These are phyloP conservation scores for Porpolomopsis calyptriformis DNA, from an alignment of 768 basidiomycete genomes.

Conservation along the genomic window DNA sequence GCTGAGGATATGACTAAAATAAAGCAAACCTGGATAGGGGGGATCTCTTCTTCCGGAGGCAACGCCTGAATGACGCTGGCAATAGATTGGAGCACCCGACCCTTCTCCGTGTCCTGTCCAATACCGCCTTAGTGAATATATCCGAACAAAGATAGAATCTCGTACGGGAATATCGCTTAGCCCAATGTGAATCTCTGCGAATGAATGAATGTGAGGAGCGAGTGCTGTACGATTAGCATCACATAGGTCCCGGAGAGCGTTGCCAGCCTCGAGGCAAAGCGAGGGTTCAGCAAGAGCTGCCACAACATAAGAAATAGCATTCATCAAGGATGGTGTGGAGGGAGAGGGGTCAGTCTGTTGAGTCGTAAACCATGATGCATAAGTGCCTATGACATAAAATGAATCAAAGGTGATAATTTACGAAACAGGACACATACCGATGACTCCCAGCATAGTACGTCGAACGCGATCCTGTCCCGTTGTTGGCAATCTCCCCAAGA, in stretches of 20 bases:
- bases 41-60: slow-evolving; percentile 65
- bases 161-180: slow-evolving; percentile 65
- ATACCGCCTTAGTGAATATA: background rate
- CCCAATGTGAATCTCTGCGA: slow-evolving; percentile 73
- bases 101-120: slow-evolving; percentile 68
- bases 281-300: slow-evolving; percentile 55
- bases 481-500: slow-evolving; percentile 60
- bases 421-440: slow-evolving; percentile 39
- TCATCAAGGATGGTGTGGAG: slow-evolving; percentile 42
- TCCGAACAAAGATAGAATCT: slow-evolving; percentile 4
- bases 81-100: slow-evolving; percentile 86
- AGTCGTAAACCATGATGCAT: slow-evolving; percentile 72
- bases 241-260: slow-evolving; percentile 75
- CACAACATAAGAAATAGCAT: slow-evolving; percentile 58
- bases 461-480: slow-evolving; percentile 56
- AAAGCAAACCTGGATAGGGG: slow-evolving; percentile 53
- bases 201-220: slow-evolving; percentile 74
- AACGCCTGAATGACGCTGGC: slow-evolving; percentile 89
- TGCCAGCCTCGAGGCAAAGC: slow-evolving; percentile 64
- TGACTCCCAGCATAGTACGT: slow-evolving; percentile 60
- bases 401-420: background rate
- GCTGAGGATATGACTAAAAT: background rate
- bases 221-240: slow-evolving; percentile 82
- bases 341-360: slow-evolving; percentile 20
- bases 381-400: slow-evolving; percentile 38